A percentile compares a stretch with the other conserved stretches of the same genome.
Conservation (phyloP, 768 basidiomycete species). For the Kwoniella sp. region DNA sequence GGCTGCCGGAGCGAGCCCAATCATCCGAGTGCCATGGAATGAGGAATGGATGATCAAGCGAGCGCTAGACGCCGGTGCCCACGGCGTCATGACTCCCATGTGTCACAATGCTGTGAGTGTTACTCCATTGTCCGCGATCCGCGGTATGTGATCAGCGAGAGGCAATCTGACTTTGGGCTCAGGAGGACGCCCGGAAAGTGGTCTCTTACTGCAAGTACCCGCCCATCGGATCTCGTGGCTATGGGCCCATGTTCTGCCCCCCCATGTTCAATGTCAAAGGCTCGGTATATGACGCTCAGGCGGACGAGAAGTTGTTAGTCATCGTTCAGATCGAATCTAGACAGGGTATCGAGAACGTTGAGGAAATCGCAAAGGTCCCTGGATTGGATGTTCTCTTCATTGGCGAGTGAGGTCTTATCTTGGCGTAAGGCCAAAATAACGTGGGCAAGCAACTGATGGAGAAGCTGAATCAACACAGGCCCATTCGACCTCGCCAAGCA, state of each 20-base stretch:
- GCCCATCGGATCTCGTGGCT: slow-evolving; percentile 53
- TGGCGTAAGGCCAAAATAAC: not conserved
- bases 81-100: slow-evolving; percentile 56
- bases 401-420: slow-evolving; percentile 27
- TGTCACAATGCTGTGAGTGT: slow-evolving; percentile 44
- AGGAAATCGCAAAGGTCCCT: slow-evolving; percentile 51
- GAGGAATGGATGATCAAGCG: slow-evolving; percentile 55
- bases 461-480: slow-evolving; percentile 20
- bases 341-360: slow-evolving; percentile 52
- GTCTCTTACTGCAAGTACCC: slow-evolving; percentile 55
- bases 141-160: too few species aligned
- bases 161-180: not conserved
- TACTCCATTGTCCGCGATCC: not conserved
- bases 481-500: slow-evolving; percentile 55
- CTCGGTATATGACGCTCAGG: slow-evolving; percentile 46
- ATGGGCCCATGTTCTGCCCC: slow-evolving; percentile 54
- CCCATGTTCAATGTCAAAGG: slow-evolving; percentile 46
- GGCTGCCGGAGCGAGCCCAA: slow-evolving; percentile 47
- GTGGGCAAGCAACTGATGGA: not conserved
- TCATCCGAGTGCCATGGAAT: slow-evolving; percentile 54
- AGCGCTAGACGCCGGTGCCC: slow-evolving; percentile 56
- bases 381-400: slow-evolving; percentile 56
- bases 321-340: slow-evolving; percentile 56
- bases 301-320: slow-evolving; percentile 50
- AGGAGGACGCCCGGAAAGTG: slow-evolving; percentile 52